Evolutionary conservation across 2,329 filamentous ascomycete genomes (phyloP), one percentile per base, ranked within the genome.

Genomic region (Aspergillus awamori): DNA sequence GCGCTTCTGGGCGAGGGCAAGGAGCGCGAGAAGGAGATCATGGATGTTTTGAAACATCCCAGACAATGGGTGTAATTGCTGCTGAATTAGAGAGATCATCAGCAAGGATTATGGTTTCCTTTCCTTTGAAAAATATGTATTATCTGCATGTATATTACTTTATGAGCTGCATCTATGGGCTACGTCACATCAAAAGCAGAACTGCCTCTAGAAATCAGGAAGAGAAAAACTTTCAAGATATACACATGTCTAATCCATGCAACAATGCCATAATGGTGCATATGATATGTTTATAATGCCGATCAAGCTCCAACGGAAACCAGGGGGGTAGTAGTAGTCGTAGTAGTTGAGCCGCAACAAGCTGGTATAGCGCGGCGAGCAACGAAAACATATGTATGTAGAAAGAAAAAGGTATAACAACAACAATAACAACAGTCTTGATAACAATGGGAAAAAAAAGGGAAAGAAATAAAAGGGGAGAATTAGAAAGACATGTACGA

Each of bases 11-110:
- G 65, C 11, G 71, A 76, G 30, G 74, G 77, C 28, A 75, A 74
- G 63, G 66, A 68, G 49, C 74, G 70, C 65, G 95, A 99, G 80
- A 89, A 91, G 76, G 84, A 92, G 66, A 78, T 98, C 63, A 82
- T 97, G 53, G 88, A 94, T 62, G 90, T 89, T 43, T 71, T 89
- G 65, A 85, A 81, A 76, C 82, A 84, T 68, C 86, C 87, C 3
- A 80, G 81, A 62, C 86, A 88, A 64, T 89, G 87, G 87, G 84
- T 83, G 56, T 86, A 73, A 70, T 22, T 22, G 38, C 26, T 15
- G 28, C 22, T 17, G 26, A 15, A 17, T 24, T 4, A 28, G 7
- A 8, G 2, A 28, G 7, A 2, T 8, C 8, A 17, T 20, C 11
- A 8, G 30, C 24, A 47, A 41, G 33, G 33, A 36, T 26, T 13